Evolutionary conservation across 2,329 filamentous ascomycete genomes (phyloP).

Genomic region (Chaetomium sp.): DNA sequence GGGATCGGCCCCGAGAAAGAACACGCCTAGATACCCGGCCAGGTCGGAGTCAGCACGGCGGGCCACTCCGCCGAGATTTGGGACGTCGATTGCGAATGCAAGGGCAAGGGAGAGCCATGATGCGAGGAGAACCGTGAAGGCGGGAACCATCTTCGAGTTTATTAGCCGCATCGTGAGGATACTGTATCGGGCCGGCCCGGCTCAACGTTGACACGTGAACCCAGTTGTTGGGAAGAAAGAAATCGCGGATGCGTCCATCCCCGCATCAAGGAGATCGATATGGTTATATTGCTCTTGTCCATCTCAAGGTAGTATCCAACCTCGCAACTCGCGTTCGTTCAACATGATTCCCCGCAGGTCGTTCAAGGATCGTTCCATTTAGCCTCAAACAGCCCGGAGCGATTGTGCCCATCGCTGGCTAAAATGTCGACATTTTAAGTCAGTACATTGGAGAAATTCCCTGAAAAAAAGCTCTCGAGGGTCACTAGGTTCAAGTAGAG

Average conservation of each 20-base stretch:
- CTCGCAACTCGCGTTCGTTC: no score
- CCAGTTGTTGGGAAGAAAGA: constrained; percentile 12
- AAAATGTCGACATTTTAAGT: constrained; percentile 15
- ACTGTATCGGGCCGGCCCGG: no score
- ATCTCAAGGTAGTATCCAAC: no score
- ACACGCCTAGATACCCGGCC: constrained; percentile 46
- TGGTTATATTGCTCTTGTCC: no score
- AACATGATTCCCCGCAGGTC: constrained; percentile 7
- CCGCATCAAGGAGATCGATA: no score
- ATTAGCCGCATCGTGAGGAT: background rate
- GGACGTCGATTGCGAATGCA: constrained; percentile 21
- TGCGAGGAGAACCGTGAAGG: constrained; percentile 5
- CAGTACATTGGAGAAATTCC: background rate
- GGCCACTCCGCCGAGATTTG: constrained; percentile 24
- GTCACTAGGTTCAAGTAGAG: background rate
- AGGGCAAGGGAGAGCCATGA: constrained; percentile 13
- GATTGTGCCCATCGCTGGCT: constrained; percentile 7
- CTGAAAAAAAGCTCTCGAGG: no score
- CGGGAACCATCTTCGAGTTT: no score
- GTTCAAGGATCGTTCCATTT: constrained; percentile 15
- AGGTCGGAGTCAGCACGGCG: constrained; percentile 34
- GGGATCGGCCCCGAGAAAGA: constrained; percentile 48
- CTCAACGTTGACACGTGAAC: background rate
- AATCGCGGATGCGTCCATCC: background rate
- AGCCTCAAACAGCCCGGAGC: constrained; percentile 13